A percentile compares a stretch with the other conserved stretches of the same genome.
Conservation (phyloP, 2,329 filamentous ascomycete species). For the Aspergillus latus region DNA sequence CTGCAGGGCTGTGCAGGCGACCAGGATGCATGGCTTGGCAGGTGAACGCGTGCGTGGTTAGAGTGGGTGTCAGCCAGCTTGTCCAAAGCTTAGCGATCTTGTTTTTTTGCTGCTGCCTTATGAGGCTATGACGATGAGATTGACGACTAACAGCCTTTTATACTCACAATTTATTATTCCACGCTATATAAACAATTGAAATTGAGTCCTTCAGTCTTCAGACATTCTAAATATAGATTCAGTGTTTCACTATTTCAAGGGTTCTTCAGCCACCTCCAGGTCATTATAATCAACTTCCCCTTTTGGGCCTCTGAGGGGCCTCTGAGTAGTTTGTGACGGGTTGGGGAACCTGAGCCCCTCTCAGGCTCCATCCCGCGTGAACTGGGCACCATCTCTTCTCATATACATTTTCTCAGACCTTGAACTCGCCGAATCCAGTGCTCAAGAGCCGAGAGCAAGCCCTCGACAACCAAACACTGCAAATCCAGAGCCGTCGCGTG, state of each 20-base stretch:
- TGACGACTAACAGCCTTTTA: not conserved
- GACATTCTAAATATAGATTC: constrained; percentile 2
- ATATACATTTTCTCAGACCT: not conserved
- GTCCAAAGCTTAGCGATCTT: constrained; percentile 20
- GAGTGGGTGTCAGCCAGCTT: constrained; percentile 9
- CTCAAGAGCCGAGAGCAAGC: not conserved
- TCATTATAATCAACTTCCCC: not conserved
- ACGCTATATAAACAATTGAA: not conserved
- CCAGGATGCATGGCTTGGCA: not conserved
- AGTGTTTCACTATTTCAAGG: not conserved
- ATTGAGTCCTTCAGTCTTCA: not conserved
- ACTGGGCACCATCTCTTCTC: too few relatives aligned
- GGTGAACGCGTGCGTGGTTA: not conserved
- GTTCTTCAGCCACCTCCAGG: not conserved
- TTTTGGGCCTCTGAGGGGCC: not conserved
- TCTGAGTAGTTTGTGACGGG: too few relatives aligned
- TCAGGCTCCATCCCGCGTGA: too few relatives aligned
- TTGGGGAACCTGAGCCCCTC: not conserved
- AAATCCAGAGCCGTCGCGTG: not conserved
- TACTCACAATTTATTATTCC: not conserved
- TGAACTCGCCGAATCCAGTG: not conserved
- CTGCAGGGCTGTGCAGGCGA: not conserved
- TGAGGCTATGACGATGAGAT: too few relatives aligned
- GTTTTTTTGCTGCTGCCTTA: constrained; percentile 4
- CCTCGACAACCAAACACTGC: constrained; percentile 7